Evolutionary conservation across 257 asterid genomes (phyloP).

Genomic region (Solanum chilense): DNA sequence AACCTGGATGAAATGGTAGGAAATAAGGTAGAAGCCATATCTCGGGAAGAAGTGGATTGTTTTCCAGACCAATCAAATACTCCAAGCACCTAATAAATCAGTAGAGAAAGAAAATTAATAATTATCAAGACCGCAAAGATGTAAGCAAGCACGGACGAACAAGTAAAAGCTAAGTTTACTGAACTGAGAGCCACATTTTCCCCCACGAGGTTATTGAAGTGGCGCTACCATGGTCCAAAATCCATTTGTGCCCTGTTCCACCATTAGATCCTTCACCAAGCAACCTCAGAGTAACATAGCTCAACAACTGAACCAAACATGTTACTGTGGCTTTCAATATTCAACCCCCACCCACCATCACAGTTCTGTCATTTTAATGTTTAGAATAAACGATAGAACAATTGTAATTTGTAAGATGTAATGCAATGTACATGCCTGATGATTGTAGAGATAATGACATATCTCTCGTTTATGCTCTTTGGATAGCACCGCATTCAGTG

Average conservation of each 20-base stretch:
- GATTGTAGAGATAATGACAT: constrained; percentile 86
- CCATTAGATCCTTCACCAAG: constrained; percentile 91
- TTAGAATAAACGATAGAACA: not conserved
- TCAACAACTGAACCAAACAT: constrained; percentile 92
- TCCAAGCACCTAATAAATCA: constrained; percentile 56
- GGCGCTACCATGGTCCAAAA: constrained; percentile 84
- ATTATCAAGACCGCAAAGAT: not conserved
- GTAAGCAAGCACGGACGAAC: not conserved
- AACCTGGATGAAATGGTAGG: constrained; percentile 96
- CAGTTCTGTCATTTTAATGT: constrained; percentile 36
- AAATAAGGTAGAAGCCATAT: constrained; percentile 85
- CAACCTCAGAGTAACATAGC: constrained; percentile 81
- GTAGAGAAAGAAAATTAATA: not conserved
- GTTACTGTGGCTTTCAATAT: constrained; percentile 95
- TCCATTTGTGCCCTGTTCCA: constrained; percentile 86
- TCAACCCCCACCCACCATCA: constrained; percentile 99
- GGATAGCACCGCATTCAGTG: constrained; percentile 63
- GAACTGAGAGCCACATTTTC: constrained; percentile 97
- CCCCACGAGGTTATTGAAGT: constrained; percentile 96
- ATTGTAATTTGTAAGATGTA: not conserved
- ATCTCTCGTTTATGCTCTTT: constrained; percentile 73
- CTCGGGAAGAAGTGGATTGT: constrained; percentile 97
- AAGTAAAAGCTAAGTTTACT: not conserved
- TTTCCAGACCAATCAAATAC: constrained; percentile 96
- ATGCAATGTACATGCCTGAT: constrained; percentile 42